Base-by-base conservation (phyloP, 768 basidiomycete species). In the Stropharia rugosoannulata region DNA sequence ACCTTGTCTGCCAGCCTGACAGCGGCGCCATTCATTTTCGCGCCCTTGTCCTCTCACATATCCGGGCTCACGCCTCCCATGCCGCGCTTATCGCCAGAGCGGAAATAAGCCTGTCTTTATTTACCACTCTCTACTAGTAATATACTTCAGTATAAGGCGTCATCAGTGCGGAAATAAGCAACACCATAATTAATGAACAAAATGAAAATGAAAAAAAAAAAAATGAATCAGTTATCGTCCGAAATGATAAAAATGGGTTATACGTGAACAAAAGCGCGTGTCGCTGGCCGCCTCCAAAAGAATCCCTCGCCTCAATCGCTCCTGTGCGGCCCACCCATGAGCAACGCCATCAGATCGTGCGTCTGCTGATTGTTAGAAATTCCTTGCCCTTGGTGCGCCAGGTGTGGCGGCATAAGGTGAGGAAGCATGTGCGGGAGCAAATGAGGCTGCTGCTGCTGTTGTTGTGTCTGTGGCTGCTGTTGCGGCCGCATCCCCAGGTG, bases 311-410 rank as follows among this genome's bases (percentile, higher is more conserved):
- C 43, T 42, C 43, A 53, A 38, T 84, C 73, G 90, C 62, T 90
- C 87, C 88, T 76, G 61, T 82, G 85, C 52, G 73, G 63, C 53
- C 86, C 87, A 51, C 85, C 87, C 89, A 93, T 86, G 59, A 93
- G 80, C 56, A 93, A 78, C 43, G 90, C 84, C 86, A 93, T 92
- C 61, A 93, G 73, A 66, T 93, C 90, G 58, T 88, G 86, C 42
- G 83, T 73, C 35, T 83, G 80, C 63, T 83, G 84, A 57, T 74
- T 82, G 65, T 73, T 80, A 18, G 75, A 69, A 15, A 73, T 73
- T 16, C 75, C 71, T 48, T 77, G 74, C 27, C 77, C 77, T 71
- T 84, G 85, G 63, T 82, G 85, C 61, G 84, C 87, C 50, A 86
- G 74, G 59, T 88, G 85, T 50, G 81, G 80, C 11, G 79, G 78